These are phyloP conservation scores for Takashimella koratensis DNA, from an alignment of 1,284 basidiomycete species.

Conservation along the genomic window DNA sequence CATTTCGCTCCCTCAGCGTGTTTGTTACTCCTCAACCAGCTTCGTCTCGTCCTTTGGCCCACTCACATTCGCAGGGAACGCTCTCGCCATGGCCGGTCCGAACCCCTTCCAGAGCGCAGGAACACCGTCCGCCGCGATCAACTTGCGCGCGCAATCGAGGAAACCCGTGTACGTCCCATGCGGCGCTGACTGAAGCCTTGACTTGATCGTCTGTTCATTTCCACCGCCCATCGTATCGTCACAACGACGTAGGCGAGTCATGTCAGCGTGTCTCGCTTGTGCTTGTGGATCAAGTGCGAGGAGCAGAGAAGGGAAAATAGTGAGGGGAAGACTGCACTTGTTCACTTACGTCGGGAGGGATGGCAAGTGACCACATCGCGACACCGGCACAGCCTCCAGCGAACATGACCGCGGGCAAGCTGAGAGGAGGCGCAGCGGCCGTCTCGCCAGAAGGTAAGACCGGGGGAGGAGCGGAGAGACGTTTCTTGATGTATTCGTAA, in stretches of 20 bases:
- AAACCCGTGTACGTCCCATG: constrained; percentile 92
- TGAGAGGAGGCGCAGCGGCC: constrained; percentile 72
- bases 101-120: constrained; percentile 94
- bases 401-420: constrained; percentile 80
- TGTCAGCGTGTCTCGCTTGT: no score
- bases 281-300: no score
- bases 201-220: constrained; percentile 77
- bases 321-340: no score
- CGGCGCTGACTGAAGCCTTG: constrained; percentile 93
- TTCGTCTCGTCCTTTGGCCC: neutral
- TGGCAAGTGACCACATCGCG: constrained; percentile 95
- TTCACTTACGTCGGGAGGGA: constrained; percentile 85
- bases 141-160: constrained; percentile 87
- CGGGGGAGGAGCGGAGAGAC: constrained; percentile 52
- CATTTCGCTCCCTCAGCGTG: no score
- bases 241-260: no score
- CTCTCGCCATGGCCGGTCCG: constrained; percentile 92
- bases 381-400: constrained; percentile 94
- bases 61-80: constrained; percentile 57
- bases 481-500: constrained; percentile 90
- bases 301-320: no score
- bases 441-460: constrained; percentile 49
- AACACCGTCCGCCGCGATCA: constrained; percentile 86
- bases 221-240: no score
- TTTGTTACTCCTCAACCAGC: no score